These are phyloP conservation scores for Globisporangium cylindrosporum DNA, from an alignment of 352 stramenopile genomes.

Conservation along the genomic window DNA sequence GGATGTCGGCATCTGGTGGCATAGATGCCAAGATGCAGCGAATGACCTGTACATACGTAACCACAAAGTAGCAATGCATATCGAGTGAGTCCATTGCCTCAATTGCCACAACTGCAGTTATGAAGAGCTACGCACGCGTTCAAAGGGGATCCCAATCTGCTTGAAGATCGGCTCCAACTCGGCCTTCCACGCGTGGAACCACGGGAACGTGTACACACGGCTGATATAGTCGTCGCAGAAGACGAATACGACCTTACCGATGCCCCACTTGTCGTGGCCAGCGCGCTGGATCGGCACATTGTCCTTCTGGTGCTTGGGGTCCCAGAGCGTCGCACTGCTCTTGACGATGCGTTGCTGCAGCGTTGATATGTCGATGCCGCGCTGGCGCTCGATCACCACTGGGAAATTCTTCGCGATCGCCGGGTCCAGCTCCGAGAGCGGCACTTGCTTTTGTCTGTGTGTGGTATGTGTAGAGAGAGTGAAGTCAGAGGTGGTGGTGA, in stretches of 20 bases:
- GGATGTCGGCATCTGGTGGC: conserved; percentile 94
- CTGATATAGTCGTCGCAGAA: conserved; percentile 99
- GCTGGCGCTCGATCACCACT: conserved; percentile 59
- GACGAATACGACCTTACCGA: conserved; percentile 97
- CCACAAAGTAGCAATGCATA: not conserved
- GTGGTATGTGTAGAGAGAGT: too few species aligned
- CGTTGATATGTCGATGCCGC: conserved; percentile 57
- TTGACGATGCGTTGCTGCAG: conserved; percentile 58
- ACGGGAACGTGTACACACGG: conserved; percentile 94
- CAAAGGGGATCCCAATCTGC: conserved; percentile 80
- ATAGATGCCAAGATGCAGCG: conserved; percentile 95
- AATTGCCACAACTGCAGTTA: too few species aligned
- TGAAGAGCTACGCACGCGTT: conserved; percentile 24
- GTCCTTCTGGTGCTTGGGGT: conserved; percentile 61
- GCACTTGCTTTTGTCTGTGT: conserved; percentile 62
- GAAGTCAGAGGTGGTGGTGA: too few species aligned
- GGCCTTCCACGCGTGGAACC: conserved; percentile 83
- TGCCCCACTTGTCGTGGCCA: conserved; percentile 97
- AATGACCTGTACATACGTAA: conserved; percentile 57
- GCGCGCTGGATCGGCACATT: conserved; percentile 93
- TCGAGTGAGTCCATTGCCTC: not conserved
- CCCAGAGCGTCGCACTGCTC: conserved; percentile 53
- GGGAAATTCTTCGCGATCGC: conserved; percentile 33
- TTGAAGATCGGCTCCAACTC: conserved; percentile 88
- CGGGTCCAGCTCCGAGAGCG: conserved; percentile 51